phyloP scores from a whole-genome alignment of 176 grass and related monocot genomes.

The Oryza brachyantha region DNA sequence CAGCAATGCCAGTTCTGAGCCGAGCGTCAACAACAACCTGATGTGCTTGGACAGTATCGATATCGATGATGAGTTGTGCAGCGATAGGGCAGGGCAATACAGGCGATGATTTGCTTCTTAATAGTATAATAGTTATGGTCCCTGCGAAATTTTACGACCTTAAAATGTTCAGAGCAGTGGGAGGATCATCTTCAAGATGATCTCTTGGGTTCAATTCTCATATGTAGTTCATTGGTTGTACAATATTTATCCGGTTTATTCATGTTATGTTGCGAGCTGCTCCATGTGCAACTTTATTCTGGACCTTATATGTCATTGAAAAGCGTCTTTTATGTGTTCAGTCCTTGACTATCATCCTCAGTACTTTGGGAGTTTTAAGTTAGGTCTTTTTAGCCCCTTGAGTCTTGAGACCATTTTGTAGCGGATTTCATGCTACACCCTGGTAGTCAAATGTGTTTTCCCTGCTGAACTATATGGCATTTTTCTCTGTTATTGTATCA shows the following conservation, averaged over 20 bases:
- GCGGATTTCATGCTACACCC: background rate
- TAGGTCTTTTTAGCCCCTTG: background rate
- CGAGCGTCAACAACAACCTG: slow-evolving; percentile 79
- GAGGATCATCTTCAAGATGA: slow-evolving; percentile 23
- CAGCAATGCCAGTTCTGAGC: slow-evolving; percentile 92
- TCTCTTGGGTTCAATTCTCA: slow-evolving; percentile 19
- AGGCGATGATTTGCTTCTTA: slow-evolving; percentile 34
- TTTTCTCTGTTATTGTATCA: background rate
- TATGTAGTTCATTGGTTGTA: slow-evolving; percentile 37
- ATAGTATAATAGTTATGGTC: slow-evolving; percentile 30
- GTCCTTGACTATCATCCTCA: background rate
- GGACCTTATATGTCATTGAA: slow-evolving; percentile 29
- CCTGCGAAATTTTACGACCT: slow-evolving; percentile 18
- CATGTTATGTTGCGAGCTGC: slow-evolving; percentile 23
- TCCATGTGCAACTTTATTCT: slow-evolving; percentile 22
- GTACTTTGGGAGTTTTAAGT: background rate
- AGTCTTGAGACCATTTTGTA: background rate
- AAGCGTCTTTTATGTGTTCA: slow-evolving; percentile 21
- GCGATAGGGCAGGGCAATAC: slow-evolving; percentile 38
- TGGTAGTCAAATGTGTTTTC: background rate
- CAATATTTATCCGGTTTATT: slow-evolving; percentile 40
- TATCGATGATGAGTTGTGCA: slow-evolving; percentile 79
- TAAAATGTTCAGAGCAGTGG: slow-evolving; percentile 19
- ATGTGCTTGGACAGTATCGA: slow-evolving; percentile 71
- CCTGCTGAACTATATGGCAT: background rate